phyloP scores from a whole-genome alignment of 2,329 filamentous ascomycete genomes.

The Clonostachys byssicola region DNA sequence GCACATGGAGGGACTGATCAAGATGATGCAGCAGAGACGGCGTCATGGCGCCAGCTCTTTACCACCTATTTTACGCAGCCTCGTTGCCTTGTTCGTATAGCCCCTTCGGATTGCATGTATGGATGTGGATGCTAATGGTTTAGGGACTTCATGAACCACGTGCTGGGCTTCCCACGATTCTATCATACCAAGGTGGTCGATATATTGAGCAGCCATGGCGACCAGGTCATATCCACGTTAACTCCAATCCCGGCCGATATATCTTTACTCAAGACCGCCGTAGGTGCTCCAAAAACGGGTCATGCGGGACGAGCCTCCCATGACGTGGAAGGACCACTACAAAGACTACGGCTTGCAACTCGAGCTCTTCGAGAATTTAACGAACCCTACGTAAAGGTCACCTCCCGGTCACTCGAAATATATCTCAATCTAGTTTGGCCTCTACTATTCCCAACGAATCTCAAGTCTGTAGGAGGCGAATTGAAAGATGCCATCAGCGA shows the following conservation, averaged over 20 bases:
- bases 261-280: background rate
- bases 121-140: background rate
- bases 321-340: background rate
- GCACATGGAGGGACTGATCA: slow-evolving; percentile 2
- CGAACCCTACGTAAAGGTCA: background rate
- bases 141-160: background rate
- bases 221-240: background rate
- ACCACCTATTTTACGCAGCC: background rate
- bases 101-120: background rate
- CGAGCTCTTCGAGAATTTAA: background rate
- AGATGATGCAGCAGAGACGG: background rate
- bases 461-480: background rate
- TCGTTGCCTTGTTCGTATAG: background rate
- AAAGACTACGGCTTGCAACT: background rate
- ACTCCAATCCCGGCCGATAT: background rate
- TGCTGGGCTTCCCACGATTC: background rate
- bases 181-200: background rate
- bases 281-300: background rate
- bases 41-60: background rate
- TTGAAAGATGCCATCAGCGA: background rate
- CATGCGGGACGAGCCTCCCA: background rate
- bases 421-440: background rate
- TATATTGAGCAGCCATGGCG: background rate
- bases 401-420: background rate
- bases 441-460: background rate